A percentile compares a stretch with the other conserved stretches of the same genome.
Conservation (phyloP, 345 rosid genomes). For the Eucalyptus tenuipes region DNA sequence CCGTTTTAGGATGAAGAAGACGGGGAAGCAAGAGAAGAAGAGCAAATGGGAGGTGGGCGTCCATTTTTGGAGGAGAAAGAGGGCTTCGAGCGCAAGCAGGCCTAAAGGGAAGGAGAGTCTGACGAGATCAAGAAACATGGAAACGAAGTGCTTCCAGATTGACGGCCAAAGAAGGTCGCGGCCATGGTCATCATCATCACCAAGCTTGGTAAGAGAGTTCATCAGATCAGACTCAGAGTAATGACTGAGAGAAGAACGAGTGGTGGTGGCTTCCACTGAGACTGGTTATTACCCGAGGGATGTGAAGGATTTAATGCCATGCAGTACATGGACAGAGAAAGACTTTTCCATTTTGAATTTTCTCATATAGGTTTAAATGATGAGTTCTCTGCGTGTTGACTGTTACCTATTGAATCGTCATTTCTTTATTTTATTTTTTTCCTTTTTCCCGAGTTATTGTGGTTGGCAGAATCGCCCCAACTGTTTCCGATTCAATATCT, state of each 20-base stretch:
- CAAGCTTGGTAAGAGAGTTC: not conserved
- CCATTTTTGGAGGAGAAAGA: not conserved
- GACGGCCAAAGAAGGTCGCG: not conserved
- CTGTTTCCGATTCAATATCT: not conserved
- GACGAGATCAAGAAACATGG: not conserved
- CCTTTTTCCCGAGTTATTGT: not conserved
- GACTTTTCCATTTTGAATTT: not conserved
- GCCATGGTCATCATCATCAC: not conserved
- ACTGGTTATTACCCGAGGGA: not conserved
- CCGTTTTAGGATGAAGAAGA: not conserved
- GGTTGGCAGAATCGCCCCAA: not conserved
- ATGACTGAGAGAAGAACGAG: not conserved
- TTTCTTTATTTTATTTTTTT: not conserved
- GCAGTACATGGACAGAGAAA: not conserved
- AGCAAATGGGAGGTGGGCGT: conserved; percentile 4
- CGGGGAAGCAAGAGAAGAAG: not conserved
- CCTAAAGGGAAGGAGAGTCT: not conserved
- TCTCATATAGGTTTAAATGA: too few species aligned
- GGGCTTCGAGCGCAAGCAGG: not conserved
- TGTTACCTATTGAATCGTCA: not conserved
- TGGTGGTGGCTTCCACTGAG: not conserved
- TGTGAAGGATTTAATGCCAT: not conserved
- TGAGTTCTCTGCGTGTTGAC: not conserved
- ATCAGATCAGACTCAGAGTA: not conserved
- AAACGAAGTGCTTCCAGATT: not conserved